Conservation (phyloP, 768 basidiomycete genomes). For the Suillus luteus region DNA sequence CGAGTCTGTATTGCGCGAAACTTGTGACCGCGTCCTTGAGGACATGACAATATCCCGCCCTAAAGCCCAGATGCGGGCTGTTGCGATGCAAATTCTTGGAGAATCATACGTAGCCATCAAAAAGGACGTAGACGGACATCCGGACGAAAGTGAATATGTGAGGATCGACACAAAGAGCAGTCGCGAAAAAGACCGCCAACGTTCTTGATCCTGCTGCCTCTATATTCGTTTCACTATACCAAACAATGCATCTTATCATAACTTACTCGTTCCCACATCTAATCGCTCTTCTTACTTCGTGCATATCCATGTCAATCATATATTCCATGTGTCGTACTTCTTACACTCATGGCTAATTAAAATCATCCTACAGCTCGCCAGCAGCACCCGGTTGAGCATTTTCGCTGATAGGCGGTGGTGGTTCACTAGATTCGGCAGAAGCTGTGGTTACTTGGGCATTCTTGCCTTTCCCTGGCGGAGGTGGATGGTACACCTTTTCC, state of each 20-base stretch:
- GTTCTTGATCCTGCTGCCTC: constrained; percentile 17
- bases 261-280: background rate
- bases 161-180: constrained; percentile 75
- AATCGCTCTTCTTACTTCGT: background rate
- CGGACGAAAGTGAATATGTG: constrained; percentile 80
- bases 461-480: constrained; percentile 78
- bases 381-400: background rate
- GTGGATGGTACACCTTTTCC: constrained; percentile 84
- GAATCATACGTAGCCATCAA: constrained; percentile 73
- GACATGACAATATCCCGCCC: constrained; percentile 52
- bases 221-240: background rate
- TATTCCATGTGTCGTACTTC: background rate
- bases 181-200: constrained; percentile 44
- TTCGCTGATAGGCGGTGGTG: background rate
- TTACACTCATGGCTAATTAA: background rate
- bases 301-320: constrained; percentile 7
- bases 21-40: constrained; percentile 78
- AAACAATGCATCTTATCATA: constrained; percentile 6
- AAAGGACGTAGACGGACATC: constrained; percentile 52
- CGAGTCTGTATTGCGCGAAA: constrained; percentile 86
- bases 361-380: constrained; percentile 5
- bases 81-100: constrained; percentile 82
- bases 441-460: constrained; percentile 31
- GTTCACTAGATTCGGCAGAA: background rate
- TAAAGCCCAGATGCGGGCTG: constrained; percentile 72